Conservation (phyloP, 1,284 basidiomycete species). For the Cryptococcus sp. region DNA sequence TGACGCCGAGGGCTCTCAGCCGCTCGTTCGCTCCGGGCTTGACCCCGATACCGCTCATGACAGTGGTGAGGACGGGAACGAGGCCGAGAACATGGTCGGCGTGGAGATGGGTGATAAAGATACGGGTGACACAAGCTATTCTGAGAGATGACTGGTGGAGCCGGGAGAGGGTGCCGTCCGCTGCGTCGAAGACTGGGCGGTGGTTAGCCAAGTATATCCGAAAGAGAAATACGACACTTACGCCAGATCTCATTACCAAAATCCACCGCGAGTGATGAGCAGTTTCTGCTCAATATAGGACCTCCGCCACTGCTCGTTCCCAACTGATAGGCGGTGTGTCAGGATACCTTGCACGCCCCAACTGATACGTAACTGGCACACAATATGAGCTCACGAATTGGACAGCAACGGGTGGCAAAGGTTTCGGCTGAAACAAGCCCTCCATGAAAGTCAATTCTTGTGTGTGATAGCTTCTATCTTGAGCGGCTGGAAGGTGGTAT, state of each 20-base stretch:
- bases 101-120: conserved; percentile 90
- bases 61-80: conserved; percentile 65
- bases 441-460: too few species aligned
- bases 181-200: conserved; percentile 69
- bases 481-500: too few species aligned
- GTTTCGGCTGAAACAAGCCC: conserved; percentile 6
- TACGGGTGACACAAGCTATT: conserved; percentile 61
- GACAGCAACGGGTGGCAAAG: conserved; percentile 34
- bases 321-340: conserved; percentile 26
- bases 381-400: conserved; percentile 40
- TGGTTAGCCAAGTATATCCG: conserved; percentile 33
- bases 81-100: conserved; percentile 80
- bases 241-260: conserved; percentile 49
- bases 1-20: conserved; percentile 32
- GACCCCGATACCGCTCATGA: conserved; percentile 56
- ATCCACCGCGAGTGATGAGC: conserved; percentile 49
- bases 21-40: conserved; percentile 35
- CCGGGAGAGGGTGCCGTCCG: conserved; percentile 81
- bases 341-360: too few species aligned
- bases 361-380: too few species aligned
- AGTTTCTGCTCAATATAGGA: conserved; percentile 45
- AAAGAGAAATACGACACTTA: conserved; percentile 21
- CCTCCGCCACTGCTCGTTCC: conserved; percentile 51
- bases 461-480: too few species aligned
- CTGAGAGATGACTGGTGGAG: conserved; percentile 63